These are phyloP conservation scores for Solanum sejunctum DNA, from an alignment of 257 asterid genomes.

Conservation along the genomic window DNA sequence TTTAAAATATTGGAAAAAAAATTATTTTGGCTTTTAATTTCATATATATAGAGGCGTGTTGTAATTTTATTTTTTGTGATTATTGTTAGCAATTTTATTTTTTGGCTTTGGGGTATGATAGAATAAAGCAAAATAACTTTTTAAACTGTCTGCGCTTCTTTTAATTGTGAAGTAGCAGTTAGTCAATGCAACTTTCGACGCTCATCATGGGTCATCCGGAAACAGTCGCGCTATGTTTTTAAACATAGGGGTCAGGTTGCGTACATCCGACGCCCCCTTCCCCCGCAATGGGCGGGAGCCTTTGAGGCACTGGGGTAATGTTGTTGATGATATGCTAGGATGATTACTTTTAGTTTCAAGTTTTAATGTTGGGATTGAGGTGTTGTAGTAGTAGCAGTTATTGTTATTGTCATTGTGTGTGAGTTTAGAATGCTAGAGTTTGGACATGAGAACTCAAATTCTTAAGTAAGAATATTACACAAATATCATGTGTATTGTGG, in stretches of 20 bases:
- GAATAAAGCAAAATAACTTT: too few species aligned
- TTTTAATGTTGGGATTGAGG: background rate
- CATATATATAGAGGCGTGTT: background rate
- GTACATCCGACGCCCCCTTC: too few species aligned
- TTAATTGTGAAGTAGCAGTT: too few species aligned
- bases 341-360: background rate
- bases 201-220: too few species aligned
- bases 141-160: too few species aligned
- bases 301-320: too few species aligned
- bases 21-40: background rate
- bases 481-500: background rate
- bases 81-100: background rate
- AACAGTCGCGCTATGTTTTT: too few species aligned
- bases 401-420: background rate
- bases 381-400: background rate
- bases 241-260: too few species aligned
- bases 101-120: too few species aligned
- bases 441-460: background rate
- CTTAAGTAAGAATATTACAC: background rate
- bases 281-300: too few species aligned
- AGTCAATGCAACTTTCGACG: too few species aligned
- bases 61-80: background rate
- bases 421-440: background rate
- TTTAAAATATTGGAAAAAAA: background rate
- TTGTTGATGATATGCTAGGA: too few species aligned